Evolutionary conservation across 768 basidiomycete species (phyloP), one percentile per base, ranked within the genome.

Genomic region (Fibroporia radiculosa): DNA sequence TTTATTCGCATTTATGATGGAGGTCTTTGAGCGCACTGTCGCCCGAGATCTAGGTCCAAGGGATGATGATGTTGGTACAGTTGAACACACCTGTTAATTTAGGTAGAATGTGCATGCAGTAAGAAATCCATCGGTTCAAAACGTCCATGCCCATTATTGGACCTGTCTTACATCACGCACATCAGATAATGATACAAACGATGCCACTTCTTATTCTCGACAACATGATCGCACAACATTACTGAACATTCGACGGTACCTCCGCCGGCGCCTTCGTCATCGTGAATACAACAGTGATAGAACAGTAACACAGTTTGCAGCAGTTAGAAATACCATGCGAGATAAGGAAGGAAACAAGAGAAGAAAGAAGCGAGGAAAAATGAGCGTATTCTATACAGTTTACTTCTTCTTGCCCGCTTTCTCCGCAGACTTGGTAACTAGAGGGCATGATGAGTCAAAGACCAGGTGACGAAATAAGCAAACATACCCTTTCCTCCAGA

Each of bases 351-450:
- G 66, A 66, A 70, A 55, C 63, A 59, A 62, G 62, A 63, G 62
- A 69, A 65, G 48, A 66, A 63, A 71, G 47, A 50, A 50, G 37
- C 23, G 23, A 44, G 66, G 71, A 73, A 69, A 70, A 64, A 42
- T 48, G 41, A 54, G 51, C 45, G 40, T 49, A 49, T 75, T 66
- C 65, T 65, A 64, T 52, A 53, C 55, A 77, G 56, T 75, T 83
- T 87, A 89, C 75, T 89, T 89, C 85, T 89, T 89, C 87, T 90
- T 90, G 73, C 79, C 64, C 56, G 91, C 92, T 76, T 93, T 93
- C 83, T 93, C 91, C 53, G 91, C 91, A 52, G 91, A 83, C 82
- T 93, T 92, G 57, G 90, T 92, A 59, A 92, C 88, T 86, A 58
- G 34, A 57, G 42, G 51, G 19, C 29, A 31, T 11, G 35, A 38